A percentile compares a stretch with the other conserved stretches of the same genome.
Conservation (phyloP, 2,329 filamentous ascomycete species). For the Incumbomyces delicatus region DNA sequence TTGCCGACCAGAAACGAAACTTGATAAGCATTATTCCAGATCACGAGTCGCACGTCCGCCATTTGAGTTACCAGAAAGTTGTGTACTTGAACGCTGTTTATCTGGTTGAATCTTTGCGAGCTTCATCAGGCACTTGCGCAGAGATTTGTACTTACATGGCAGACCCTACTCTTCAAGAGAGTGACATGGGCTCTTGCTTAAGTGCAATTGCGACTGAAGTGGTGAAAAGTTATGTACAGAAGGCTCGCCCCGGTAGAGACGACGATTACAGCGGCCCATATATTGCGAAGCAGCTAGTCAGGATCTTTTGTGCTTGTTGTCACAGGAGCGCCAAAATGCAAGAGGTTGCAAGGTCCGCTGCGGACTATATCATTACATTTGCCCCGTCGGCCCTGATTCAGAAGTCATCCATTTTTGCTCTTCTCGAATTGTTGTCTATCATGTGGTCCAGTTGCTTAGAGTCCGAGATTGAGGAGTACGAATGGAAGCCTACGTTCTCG, state of each 20-base stretch:
- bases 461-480: conserved; percentile 86
- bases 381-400: conserved; percentile 87
- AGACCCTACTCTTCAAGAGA: conserved; percentile 67
- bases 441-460: conserved; percentile 96
- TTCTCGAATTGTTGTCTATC: conserved; percentile 81
- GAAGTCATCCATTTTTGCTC: conserved; percentile 77
- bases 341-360: conserved; percentile 70
- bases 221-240: conserved; percentile 68
- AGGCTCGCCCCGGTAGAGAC: conserved; percentile 60
- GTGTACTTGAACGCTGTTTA: conserved; percentile 89
- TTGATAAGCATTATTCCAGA: conserved; percentile 64
- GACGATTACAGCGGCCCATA: conserved; percentile 82
- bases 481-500: conserved; percentile 70
- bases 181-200: conserved; percentile 55
- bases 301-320: conserved; percentile 80
- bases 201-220: conserved; percentile 55
- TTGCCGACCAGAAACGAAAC: conserved; percentile 68
- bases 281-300: conserved; percentile 76
- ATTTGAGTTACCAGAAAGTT: conserved; percentile 77
- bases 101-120: conserved; percentile 78
- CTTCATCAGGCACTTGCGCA: conserved; percentile 78
- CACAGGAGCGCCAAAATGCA: conserved; percentile 90
- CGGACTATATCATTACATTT: conserved; percentile 72
- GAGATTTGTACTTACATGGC: conserved; percentile 85
- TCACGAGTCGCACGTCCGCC: conserved; percentile 67